A percentile compares a stretch with the other conserved stretches of the same genome.
Evolutionary conservation across 192 early-diverging fungal species (phyloP).

Genomic region (Allomyces javanicus): DNA sequence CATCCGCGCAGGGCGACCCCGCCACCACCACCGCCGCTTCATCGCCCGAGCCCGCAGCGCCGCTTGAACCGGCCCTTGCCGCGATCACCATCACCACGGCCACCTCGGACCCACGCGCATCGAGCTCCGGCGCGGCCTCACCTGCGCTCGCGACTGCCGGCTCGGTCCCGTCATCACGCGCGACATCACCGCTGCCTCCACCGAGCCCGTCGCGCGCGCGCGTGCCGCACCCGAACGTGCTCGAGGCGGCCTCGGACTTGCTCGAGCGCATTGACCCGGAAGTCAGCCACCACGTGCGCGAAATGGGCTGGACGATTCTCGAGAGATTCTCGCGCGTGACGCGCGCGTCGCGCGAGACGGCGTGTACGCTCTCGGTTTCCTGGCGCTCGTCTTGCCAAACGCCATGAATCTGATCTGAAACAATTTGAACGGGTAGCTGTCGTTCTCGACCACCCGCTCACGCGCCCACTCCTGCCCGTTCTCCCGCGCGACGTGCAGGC

Average conservation of each 20-base stretch:
- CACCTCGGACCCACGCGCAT: no score
- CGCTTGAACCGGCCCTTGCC: no score
- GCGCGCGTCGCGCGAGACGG: slow-evolving; percentile 42
- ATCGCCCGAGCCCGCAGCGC: no score
- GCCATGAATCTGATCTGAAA: neutral
- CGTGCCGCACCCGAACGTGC: no score
- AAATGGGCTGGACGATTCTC: slow-evolving; percentile 49
- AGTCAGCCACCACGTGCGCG: slow-evolving; percentile 4
- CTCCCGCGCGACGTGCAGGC: slow-evolving; percentile 26
- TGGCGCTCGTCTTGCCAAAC: neutral
- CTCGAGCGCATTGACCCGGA: neutral
- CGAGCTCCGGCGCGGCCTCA: no score
- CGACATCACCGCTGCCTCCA: no score
- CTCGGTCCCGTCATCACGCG: no score
- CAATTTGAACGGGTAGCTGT: slow-evolving; percentile 3
- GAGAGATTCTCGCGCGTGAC: slow-evolving; percentile 60
- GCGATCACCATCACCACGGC: no score
- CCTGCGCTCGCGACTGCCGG: no score
- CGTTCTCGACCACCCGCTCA: slow-evolving; percentile 28
- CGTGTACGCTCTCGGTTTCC: slow-evolving; percentile 13
- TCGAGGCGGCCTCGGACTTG: neutral
- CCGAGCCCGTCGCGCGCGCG: no score
- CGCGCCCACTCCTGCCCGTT: slow-evolving; percentile 27
- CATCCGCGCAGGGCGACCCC: no score
- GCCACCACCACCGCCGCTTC: no score